Conservation (phyloP, 306 rosid species). For the Prunus kanzakura region DNA sequence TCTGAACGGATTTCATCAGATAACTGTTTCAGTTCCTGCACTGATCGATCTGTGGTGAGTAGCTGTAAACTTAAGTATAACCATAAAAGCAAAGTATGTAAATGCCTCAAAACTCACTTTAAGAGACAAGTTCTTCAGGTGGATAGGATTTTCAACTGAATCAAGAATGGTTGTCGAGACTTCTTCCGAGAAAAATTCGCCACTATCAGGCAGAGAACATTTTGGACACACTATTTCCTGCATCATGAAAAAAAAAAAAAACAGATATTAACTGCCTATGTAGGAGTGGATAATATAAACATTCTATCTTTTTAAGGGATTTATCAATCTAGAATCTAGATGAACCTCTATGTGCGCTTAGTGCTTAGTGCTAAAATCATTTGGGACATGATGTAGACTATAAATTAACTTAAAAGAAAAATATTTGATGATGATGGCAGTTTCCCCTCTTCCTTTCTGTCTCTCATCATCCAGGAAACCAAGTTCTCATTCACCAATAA, state of each 20-base stretch:
- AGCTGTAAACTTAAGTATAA: slow-evolving; percentile 14
- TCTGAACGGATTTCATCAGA: slow-evolving; percentile 75
- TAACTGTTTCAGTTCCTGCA: slow-evolving; percentile 83
- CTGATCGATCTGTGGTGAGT: slow-evolving; percentile 23
- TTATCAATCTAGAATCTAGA: not conserved
- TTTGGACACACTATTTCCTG: slow-evolving; percentile 49
- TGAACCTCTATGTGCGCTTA: not conserved
- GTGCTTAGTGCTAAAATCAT: slow-evolving; percentile 2
- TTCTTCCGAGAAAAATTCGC: slow-evolving; percentile 63
- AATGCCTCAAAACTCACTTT: slow-evolving; percentile 45
- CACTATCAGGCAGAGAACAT: slow-evolving; percentile 50
- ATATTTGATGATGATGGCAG: not conserved
- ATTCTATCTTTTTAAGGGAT: not conserved
- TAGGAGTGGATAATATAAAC: not conserved
- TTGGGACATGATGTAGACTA: not conserved
- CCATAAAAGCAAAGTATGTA: slow-evolving; percentile 14
- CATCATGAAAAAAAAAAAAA: slow-evolving; percentile 28
- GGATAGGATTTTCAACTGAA: slow-evolving; percentile 68
- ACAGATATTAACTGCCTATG: not conserved
- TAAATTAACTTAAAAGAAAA: not conserved
- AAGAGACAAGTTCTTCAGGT: slow-evolving; percentile 77
- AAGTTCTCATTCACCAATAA: not conserved
- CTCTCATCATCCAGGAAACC: not conserved
- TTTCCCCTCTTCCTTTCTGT: not conserved
- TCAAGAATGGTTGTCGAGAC: slow-evolving; percentile 80